A percentile compares a stretch with the other conserved stretches of the same genome.
These are phyloP conservation scores for Perkinsela sp. DNA, from an alignment of 208 protist genomes.

Conservation along the genomic window DNA sequence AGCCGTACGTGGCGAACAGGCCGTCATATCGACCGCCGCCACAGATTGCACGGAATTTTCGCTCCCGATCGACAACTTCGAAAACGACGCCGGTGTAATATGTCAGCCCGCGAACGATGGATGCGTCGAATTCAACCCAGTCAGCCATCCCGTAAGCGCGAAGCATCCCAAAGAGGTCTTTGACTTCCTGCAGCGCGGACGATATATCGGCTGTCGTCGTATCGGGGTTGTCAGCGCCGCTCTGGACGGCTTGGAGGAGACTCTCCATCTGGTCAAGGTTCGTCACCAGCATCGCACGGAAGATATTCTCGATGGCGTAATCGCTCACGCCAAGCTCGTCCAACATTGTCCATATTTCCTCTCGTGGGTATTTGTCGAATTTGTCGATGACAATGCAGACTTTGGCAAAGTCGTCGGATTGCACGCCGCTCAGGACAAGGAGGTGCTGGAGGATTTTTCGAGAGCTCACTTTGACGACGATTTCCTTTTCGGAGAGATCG, in stretches of 20 bases:
- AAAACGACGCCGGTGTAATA: conserved; percentile 89
- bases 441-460: conserved; percentile 64
- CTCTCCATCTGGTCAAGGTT: conserved; percentile 41
- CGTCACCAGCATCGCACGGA: conserved; percentile 30
- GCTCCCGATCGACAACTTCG: conserved; percentile 66
- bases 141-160: conserved; percentile 69
- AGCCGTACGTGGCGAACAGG: conserved; percentile 68
- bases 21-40: conserved; percentile 80
- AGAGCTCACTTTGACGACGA: conserved; percentile 69
- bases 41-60: conserved; percentile 71
- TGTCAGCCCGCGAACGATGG: conserved; percentile 69
- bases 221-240: conserved; percentile 7
- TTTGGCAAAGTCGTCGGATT: conserved; percentile 37
- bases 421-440: conserved; percentile 26
- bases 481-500: conserved; percentile 47
- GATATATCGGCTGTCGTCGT: no score
- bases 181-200: conserved; percentile 52
- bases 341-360: conserved; percentile 43
- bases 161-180: conserved; percentile 40
- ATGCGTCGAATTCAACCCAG: conserved; percentile 70
- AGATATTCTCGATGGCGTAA: conserved; percentile 32
- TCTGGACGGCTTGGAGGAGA: conserved; percentile 23
- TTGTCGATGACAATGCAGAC: conserved; percentile 81
- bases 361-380: conserved; percentile 61
- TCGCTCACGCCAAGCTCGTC: conserved; percentile 17